Conservation (phyloP, 345 rosid genomes). For the Lepidium aucheri region DNA sequence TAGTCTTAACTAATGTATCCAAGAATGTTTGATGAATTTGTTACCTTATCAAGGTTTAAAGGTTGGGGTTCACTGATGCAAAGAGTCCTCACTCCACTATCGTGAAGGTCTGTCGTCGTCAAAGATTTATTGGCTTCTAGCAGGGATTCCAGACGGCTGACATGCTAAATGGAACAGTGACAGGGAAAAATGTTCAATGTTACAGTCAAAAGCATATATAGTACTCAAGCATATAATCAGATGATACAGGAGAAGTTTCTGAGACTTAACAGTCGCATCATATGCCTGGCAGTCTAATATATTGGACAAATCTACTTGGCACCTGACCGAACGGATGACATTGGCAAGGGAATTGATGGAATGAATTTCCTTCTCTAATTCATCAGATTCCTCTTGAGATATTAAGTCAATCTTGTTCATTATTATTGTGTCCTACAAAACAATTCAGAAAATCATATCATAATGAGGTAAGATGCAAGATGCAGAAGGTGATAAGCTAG, state of each 20-base stretch:
- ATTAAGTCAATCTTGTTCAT: conserved; percentile 95
- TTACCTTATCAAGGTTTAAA: conserved; percentile 75
- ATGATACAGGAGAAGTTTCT: neutral
- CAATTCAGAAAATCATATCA: neutral
- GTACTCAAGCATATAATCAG: neutral
- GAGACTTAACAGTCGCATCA: conserved; percentile 69
- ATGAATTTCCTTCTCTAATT: conserved; percentile 67
- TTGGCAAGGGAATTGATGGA: conserved; percentile 70
- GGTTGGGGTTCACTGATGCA: conserved; percentile 52
- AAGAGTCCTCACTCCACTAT: conserved; percentile 63
- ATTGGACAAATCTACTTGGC: conserved; percentile 69
- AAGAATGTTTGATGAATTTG: neutral
- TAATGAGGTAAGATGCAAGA: neutral
- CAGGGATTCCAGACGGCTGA: conserved; percentile 54
- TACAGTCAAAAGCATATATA: neutral
- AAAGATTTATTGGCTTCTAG: conserved; percentile 56
- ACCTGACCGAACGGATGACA: conserved; percentile 58
- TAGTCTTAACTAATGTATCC: neutral
- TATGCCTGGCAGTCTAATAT: conserved; percentile 70
- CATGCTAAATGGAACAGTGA: conserved; percentile 37
- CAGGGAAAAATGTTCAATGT: conserved; percentile 8
- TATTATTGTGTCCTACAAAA: conserved; percentile 71
- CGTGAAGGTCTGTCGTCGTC: conserved; percentile 61
- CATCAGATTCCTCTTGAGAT: conserved; percentile 47
- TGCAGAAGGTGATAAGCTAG: neutral